Percentiles rank a stretch among this genome's conserved stretches.
phyloP scores from a whole-genome alignment of 2,329 filamentous ascomycete genomes.

The Rhynchosporium graminicola region DNA sequence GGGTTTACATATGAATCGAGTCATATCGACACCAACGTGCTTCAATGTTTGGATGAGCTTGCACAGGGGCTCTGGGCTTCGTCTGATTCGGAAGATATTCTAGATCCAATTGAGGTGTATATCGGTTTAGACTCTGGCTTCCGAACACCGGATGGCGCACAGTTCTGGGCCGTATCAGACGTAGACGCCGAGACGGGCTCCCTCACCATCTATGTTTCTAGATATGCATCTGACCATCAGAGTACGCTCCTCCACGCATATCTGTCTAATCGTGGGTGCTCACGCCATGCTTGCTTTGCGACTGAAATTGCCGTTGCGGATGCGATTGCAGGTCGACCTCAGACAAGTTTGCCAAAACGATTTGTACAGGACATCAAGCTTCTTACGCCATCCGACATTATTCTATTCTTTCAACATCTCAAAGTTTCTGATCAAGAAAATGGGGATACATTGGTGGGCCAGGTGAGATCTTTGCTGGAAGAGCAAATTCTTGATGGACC shows the following conservation, averaged over 20 bases:
- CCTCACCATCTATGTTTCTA: conserved; percentile 11
- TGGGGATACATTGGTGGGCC: background rate
- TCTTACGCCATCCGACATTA: conserved; percentile 13
- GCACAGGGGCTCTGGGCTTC: conserved; percentile 8
- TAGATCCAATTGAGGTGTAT: conserved; percentile 16
- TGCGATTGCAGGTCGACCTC: background rate
- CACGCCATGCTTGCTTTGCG: conserved; percentile 13
- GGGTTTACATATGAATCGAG: background rate
- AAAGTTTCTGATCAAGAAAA: conserved; percentile 10
- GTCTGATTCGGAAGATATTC: conserved; percentile 10
- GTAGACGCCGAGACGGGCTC: conserved; percentile 12
- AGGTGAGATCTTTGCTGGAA: conserved; percentile 6
- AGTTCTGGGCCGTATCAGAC: conserved; percentile 16
- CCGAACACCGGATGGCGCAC: conserved; percentile 7
- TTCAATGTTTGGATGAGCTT: conserved; percentile 14
- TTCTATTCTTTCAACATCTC: conserved; percentile 13
- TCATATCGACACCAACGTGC: conserved; percentile 4
- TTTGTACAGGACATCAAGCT: conserved; percentile 12
- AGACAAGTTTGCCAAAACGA: conserved; percentile 8
- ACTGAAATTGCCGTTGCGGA: conserved; percentile 3
- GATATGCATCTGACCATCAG: conserved; percentile 11
- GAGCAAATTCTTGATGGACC: conserved; percentile 18
- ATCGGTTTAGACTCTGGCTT: conserved; percentile 14
- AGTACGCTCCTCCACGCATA: conserved; percentile 15
- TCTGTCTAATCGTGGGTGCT: conserved; percentile 9